Evolutionary conservation across 2,329 filamentous ascomycete genomes (phyloP), one percentile per base, ranked within the genome.

Genomic region (Neurospora sp.): DNA sequence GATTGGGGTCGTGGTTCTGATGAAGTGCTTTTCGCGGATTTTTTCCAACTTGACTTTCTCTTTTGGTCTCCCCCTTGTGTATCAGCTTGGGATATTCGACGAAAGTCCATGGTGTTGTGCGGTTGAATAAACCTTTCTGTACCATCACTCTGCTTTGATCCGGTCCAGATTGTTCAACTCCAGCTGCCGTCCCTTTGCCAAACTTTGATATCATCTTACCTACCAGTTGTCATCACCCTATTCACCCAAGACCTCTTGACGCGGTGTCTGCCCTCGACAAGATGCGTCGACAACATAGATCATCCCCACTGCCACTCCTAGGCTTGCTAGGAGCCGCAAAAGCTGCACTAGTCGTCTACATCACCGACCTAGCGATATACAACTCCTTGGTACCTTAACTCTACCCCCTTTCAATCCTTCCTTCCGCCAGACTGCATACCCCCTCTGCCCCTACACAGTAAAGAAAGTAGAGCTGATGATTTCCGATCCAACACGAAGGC

Each of bases 341-440:
- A 17, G 76, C 72, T 1, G 72, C 72, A 17, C 75, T 77, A 33
- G 72, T 82, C n/a, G 79, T 79, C 36, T 83, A 83, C 69, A 79
- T 84, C 72, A 83, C 82, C 0, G 83, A 84, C 66, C 77, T 84
- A 2, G 73, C 77, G 8, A 78, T 83, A 57, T 85, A 77, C 72
- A 80, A 80, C 12, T 73, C 79, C 8, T 74, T 84, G 74, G 82
- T 83, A 78, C 19, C 78, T 70, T 46, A 36, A n/a, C 28, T 41
- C 33, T 4, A 3, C 1, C 1, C 8, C 28, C 15, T 8, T 33
- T 33, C 23, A 33, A 17, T 2, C 28, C 12, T 62, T 33, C 12
- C 15, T 33, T 1, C 6, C 39, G 17, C 15, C 43, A 3, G 12
- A 40, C 40, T 38, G 17, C 46, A 33, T 36, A 15, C n/a, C n/a